phyloP scores from a whole-genome alignment of 2,329 filamentous ascomycete species.

The Plectosphaerella plurivora region DNA sequence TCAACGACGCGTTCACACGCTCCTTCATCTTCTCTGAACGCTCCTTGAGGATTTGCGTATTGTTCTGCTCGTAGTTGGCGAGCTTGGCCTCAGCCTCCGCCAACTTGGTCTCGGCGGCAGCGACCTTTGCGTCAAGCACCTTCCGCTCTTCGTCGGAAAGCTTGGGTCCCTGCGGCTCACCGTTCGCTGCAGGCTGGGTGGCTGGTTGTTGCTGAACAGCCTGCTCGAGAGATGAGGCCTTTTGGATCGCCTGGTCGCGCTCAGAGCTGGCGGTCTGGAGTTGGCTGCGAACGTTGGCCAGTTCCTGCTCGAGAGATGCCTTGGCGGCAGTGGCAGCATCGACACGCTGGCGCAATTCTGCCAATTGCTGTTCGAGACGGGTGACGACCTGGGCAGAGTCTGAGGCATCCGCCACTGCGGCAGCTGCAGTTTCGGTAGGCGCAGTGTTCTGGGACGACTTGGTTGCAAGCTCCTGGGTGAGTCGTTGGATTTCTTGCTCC shows the following conservation, averaged over 20 bases:
- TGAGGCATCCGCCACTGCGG: constrained; percentile 22
- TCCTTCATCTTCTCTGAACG: constrained; percentile 67
- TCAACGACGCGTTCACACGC: constrained; percentile 64
- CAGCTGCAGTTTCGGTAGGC: constrained; percentile 24
- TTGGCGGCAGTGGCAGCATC: constrained; percentile 64
- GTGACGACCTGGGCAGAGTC: constrained; percentile 41
- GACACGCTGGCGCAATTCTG: constrained; percentile 54
- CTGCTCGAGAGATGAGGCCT: constrained; percentile 17
- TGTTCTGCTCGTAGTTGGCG: constrained; percentile 59
- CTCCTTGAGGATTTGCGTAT: constrained; percentile 56
- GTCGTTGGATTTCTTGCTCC: constrained; percentile 34
- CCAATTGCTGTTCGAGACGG: constrained; percentile 45
- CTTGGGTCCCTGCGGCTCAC: neutral
- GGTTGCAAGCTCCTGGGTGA: constrained; percentile 25
- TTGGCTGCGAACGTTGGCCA: constrained; percentile 50
- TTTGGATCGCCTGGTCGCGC: constrained; percentile 54
- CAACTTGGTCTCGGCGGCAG: constrained; percentile 56
- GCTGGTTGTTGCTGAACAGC: constrained; percentile 12
- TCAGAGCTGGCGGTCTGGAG: constrained; percentile 59
- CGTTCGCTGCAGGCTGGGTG: constrained; percentile 9
- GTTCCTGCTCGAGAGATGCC: constrained; percentile 59
- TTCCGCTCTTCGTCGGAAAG: constrained; percentile 56
- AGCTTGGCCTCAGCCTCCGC: constrained; percentile 61
- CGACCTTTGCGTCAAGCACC: constrained; percentile 57
- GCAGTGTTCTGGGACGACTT: constrained; percentile 27